Evolutionary conservation across 2,329 filamentous ascomycete genomes (phyloP).

Genomic region (Ascochyta lentis): DNA sequence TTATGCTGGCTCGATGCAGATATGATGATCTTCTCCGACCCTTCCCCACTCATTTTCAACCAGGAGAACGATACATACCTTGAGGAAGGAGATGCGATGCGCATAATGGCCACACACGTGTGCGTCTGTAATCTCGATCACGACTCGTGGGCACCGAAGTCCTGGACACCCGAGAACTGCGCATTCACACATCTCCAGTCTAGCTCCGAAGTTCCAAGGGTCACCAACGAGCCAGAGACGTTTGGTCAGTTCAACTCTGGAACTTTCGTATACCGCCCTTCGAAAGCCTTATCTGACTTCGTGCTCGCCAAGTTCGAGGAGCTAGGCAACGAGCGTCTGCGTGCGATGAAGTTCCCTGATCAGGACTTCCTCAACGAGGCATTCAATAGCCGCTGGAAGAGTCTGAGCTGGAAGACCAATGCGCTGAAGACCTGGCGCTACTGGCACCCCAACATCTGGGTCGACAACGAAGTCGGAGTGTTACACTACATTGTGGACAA

Average conservation of each 20-base stretch:
- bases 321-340: slow-evolving; percentile 43
- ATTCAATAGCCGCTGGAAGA: slow-evolving; percentile 54
- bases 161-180: slow-evolving; percentile 59
- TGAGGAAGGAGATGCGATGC: slow-evolving; percentile 26
- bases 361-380: slow-evolving; percentile 62
- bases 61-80: slow-evolving; percentile 44
- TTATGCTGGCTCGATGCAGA: slow-evolving; percentile 62
- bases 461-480: slow-evolving; percentile 56
- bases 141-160: slow-evolving; percentile 58
- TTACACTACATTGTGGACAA: slow-evolving; percentile 65
- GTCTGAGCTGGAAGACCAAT: slow-evolving; percentile 59
- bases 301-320: slow-evolving; percentile 53
- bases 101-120: slow-evolving; percentile 58
- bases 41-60: slow-evolving; percentile 50
- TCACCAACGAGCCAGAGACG: slow-evolving; percentile 46
- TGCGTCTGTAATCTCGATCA: slow-evolving; percentile 61
- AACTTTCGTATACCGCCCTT: slow-evolving; percentile 59
- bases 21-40: slow-evolving; percentile 57
- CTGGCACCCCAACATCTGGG: slow-evolving; percentile 60
- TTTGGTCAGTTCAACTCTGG: slow-evolving; percentile 59
- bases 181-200: slow-evolving; percentile 54
- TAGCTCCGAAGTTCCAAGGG: slow-evolving; percentile 38
- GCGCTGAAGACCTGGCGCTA: slow-evolving; percentile 62
- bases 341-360: slow-evolving; percentile 59
- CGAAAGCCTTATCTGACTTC: slow-evolving; percentile 44